Percentiles rank a stretch among this genome's conserved stretches.
Conservation (phyloP, 352 stramenopile species). For the Phytopythium delawarense region DNA sequence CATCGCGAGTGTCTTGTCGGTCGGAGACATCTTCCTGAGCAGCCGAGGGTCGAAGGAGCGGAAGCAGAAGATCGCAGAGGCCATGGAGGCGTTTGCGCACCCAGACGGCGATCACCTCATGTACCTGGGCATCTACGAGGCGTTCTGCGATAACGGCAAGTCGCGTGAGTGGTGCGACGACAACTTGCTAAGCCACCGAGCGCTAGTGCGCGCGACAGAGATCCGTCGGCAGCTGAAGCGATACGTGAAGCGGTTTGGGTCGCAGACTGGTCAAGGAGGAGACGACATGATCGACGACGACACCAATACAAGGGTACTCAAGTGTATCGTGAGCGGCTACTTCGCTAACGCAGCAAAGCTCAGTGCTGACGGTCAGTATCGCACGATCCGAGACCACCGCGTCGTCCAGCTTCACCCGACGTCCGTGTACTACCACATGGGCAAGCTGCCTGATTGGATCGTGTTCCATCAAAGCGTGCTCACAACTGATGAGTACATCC, state of each 20-base stretch:
- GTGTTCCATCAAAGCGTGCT: constrained; percentile 98
- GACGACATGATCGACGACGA: constrained; percentile 18
- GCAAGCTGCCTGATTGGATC: constrained; percentile 94
- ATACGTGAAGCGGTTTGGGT: constrained; percentile 57
- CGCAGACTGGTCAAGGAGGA: constrained; percentile 3
- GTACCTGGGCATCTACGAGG: constrained; percentile 66
- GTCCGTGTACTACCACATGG: constrained; percentile 69
- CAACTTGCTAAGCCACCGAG: constrained; percentile 52
- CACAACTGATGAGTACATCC: constrained; percentile 95
- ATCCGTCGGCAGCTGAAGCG: constrained; percentile 64
- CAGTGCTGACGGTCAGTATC: constrained; percentile 81
- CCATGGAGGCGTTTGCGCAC: constrained; percentile 65
- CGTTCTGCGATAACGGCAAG: constrained; percentile 63
- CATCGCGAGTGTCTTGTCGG: constrained; percentile 95
- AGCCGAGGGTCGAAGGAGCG: constrained; percentile 57
- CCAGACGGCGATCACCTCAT: constrained; percentile 67
- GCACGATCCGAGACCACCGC: constrained; percentile 64
- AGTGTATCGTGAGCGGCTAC: constrained; percentile 67
- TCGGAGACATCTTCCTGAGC: constrained; percentile 82
- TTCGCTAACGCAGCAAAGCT: constrained; percentile 97
- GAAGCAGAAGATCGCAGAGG: constrained; percentile 58
- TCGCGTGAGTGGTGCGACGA: constrained; percentile 74
- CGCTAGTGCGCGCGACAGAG: constrained; percentile 57
- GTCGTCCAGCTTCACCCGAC: constrained; percentile 73
- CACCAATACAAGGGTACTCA: constrained; percentile 27